phyloP scores from a whole-genome alignment of 805 yeast species.

The Ogataea corticis region DNA sequence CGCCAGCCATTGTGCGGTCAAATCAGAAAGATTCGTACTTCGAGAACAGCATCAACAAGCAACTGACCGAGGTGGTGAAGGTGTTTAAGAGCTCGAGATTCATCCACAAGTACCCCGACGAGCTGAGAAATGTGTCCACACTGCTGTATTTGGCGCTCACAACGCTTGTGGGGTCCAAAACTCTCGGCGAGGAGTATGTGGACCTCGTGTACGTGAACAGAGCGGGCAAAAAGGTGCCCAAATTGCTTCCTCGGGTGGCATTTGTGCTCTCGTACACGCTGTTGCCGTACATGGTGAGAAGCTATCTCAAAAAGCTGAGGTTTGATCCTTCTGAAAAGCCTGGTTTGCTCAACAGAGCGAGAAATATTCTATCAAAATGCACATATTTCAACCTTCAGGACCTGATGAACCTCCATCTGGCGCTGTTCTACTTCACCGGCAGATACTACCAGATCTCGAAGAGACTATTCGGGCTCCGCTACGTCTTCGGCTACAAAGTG shows the following conservation, averaged over 20 bases:
- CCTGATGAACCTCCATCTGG: constrained; percentile 68
- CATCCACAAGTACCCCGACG: constrained; percentile 61
- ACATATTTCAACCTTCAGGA: constrained; percentile 52
- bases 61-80: constrained; percentile 57
- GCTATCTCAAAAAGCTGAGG: constrained; percentile 15
- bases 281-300: constrained; percentile 56
- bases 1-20: constrained; percentile 89
- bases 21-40: constrained; percentile 86
- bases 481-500: constrained; percentile 68
- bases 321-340: constrained; percentile 22
- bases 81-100: constrained; percentile 62
- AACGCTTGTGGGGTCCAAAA: constrained; percentile 72
- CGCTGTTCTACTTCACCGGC: constrained; percentile 81
- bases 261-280: constrained; percentile 62
- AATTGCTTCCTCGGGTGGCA: constrained; percentile 45
- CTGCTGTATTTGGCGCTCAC: constrained; percentile 70
- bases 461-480: constrained; percentile 76
- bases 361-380: constrained; percentile 20
- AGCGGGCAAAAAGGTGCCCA: constrained; percentile 52
- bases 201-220: constrained; percentile 68
- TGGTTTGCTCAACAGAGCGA: constrained; percentile 7
- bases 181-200: constrained; percentile 93
- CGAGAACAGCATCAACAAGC: constrained; percentile 52
- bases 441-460: constrained; percentile 77
- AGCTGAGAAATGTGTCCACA: constrained; percentile 57